Evolutionary conservation across 169 alveolate species (phyloP).

Genomic region (Besnoitia besnoiti): DNA sequence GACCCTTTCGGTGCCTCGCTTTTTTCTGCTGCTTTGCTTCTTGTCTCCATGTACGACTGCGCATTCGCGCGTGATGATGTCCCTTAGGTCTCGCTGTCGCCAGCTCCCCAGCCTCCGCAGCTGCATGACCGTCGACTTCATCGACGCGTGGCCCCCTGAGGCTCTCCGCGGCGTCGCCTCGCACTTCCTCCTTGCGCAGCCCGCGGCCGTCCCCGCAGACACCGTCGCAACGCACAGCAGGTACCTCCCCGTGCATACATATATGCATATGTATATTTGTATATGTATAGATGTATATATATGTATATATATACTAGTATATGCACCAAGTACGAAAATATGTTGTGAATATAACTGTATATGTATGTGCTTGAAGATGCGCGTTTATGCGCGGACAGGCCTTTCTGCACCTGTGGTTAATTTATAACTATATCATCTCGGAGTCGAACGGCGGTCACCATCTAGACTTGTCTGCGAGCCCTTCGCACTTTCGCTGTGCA

Average conservation of each 20-base stretch:
- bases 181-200: slow-evolving; percentile 80
- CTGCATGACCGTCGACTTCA: slow-evolving; percentile 70
- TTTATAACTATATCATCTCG: no score
- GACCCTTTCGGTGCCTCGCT: no score
- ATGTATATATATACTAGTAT: not conserved
- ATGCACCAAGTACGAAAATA: not conserved
- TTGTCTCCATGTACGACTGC: no score
- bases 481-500: no score
- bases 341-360: no score
- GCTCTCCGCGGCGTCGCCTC: slow-evolving; percentile 92
- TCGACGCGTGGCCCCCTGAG: slow-evolving; percentile 93
- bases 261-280: not conserved
- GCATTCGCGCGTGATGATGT: not conserved
- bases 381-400: no score
- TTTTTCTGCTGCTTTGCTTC: no score
- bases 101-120: slow-evolving; percentile 51
- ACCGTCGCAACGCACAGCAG: slow-evolving; percentile 79
- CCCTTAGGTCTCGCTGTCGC: slow-evolving; percentile 61
- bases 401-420: no score
- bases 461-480: no score
- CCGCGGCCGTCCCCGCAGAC: slow-evolving; percentile 81
- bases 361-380: no score
- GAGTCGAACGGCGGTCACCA: no score
- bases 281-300: not conserved
- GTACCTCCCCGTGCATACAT: slow-evolving; percentile 1